These are phyloP conservation scores for Pharus latifolius DNA, from an alignment of 176 grass and related monocot genomes.

Conservation along the genomic window DNA sequence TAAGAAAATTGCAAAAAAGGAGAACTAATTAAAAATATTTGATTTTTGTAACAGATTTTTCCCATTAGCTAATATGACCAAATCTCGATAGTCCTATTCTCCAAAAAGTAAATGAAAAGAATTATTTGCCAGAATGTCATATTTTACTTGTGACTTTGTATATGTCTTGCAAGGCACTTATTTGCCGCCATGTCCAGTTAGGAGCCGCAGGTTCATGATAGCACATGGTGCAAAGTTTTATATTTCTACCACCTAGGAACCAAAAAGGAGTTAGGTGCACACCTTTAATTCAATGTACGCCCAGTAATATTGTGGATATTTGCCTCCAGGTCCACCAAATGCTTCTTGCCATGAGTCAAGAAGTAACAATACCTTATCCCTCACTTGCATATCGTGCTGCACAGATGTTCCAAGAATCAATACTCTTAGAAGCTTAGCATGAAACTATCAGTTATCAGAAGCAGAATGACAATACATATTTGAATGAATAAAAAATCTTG, in stretches of 20 bases:
- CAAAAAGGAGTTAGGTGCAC: not conserved
- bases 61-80: not conserved
- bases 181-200: not conserved
- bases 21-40: no score
- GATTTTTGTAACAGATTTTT: constrained; percentile 24
- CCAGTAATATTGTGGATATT: constrained; percentile 89
- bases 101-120: not conserved
- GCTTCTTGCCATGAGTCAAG: constrained; percentile 99
- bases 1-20: no score
- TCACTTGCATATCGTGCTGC: constrained; percentile 93
- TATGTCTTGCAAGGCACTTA: not conserved
- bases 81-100: not conserved
- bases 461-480: not conserved
- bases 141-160: not conserved
- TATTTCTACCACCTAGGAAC: not conserved
- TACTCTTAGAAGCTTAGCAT: not conserved
- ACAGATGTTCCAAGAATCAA: constrained; percentile 10
- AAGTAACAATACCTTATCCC: constrained; percentile 71
- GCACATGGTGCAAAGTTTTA: not conserved
- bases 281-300: constrained; percentile 89
- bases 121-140: not conserved
- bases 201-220: not conserved
- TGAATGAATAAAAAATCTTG: constrained; percentile 7
- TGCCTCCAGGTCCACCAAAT: constrained; percentile 89
- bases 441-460: not conserved